Percentiles rank a stretch among this genome's conserved stretches.
phyloP scores from a whole-genome alignment of 2,329 filamentous ascomycete genomes.

The Ceratocystis albifundus region DNA sequence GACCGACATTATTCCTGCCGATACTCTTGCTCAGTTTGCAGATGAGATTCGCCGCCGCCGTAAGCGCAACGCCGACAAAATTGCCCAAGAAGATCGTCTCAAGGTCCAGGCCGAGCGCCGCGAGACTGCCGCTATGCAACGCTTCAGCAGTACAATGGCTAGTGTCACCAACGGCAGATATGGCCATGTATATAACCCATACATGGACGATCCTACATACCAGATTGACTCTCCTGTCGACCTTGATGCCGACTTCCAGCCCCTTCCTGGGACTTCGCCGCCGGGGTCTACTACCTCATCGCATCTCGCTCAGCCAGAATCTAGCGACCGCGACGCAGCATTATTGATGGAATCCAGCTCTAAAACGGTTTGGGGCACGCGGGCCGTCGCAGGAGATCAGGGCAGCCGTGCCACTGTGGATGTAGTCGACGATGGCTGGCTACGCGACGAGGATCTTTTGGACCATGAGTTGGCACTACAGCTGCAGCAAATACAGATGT shows the following conservation, averaged over 20 bases:
- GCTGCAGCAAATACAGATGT: slow-evolving; percentile 43
- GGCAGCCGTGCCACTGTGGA: slow-evolving; percentile 28
- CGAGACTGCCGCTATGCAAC: slow-evolving; percentile 57
- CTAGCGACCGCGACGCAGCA: not conserved
- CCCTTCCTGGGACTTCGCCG: slow-evolving; percentile 43
- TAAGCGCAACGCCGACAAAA: slow-evolving; percentile 71
- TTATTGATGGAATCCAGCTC: slow-evolving; percentile 39
- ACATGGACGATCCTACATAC: not conserved
- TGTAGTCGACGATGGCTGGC: slow-evolving; percentile 65
- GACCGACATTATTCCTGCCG: slow-evolving; percentile 72
- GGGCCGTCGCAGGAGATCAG: slow-evolving; percentile 50
- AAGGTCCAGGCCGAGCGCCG: slow-evolving; percentile 68
- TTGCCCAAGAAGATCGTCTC: slow-evolving; percentile 74
- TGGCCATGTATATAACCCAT: not conserved
- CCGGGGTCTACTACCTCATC: slow-evolving; percentile 32
- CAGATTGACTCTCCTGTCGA: slow-evolving; percentile 35
- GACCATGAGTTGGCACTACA: slow-evolving; percentile 49
- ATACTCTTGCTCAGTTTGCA: slow-evolving; percentile 64
- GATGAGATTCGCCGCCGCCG: slow-evolving; percentile 64
- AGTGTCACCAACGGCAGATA: not conserved
- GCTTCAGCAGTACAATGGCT: slow-evolving; percentile 32
- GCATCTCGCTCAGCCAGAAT: not conserved
- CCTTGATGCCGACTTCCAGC: slow-evolving; percentile 50
- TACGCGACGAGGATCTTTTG: slow-evolving; percentile 62
- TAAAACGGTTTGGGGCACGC: slow-evolving; percentile 89